These are phyloP conservation scores for Chrysanthemum seticuspe DNA, from an alignment of 129 eudicot genomes.

Conservation along the genomic window DNA sequence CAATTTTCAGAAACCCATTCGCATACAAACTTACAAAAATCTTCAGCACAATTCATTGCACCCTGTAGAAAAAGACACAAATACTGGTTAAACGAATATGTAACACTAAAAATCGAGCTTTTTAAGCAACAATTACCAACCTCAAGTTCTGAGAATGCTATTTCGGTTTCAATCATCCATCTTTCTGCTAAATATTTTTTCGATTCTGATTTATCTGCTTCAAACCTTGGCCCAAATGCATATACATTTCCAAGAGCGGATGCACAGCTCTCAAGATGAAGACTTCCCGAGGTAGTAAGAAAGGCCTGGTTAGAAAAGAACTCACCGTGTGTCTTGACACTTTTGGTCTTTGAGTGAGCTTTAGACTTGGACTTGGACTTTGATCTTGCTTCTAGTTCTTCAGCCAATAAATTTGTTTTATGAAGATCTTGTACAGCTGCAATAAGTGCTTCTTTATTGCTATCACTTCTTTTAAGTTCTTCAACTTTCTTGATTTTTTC, in stretches of 20 bases:
- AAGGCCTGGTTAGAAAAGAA: slow-evolving; percentile 64
- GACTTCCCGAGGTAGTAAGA: slow-evolving; percentile 61
- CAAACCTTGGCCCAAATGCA: slow-evolving; percentile 83
- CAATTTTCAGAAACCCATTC: slow-evolving; percentile 62
- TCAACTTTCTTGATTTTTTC: slow-evolving; percentile 68
- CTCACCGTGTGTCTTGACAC: slow-evolving; percentile 34
- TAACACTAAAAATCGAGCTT: background rate
- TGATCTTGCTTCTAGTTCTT: slow-evolving; percentile 55
- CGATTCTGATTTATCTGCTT: slow-evolving; percentile 56
- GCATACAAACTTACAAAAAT: slow-evolving; percentile 62
- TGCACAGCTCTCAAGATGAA: slow-evolving; percentile 90
- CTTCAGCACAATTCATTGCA: slow-evolving; percentile 75
- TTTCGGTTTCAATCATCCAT: slow-evolving; percentile 85
- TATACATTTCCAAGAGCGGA: slow-evolving; percentile 90
- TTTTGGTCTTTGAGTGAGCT: slow-evolving; percentile 17
- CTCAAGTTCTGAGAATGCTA: slow-evolving; percentile 82
- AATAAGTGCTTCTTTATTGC: slow-evolving; percentile 71
- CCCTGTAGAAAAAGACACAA: slow-evolving; percentile 51
- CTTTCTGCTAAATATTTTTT: slow-evolving; percentile 63
- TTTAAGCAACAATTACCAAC: slow-evolving; percentile 29
- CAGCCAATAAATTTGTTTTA: slow-evolving; percentile 53
- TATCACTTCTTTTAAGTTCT: slow-evolving; percentile 66
- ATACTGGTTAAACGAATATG: background rate
- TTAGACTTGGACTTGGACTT: slow-evolving; percentile 36
- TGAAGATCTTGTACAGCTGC: slow-evolving; percentile 76